Evolutionary conservation across 73 alveolate species (phyloP).

Genomic region (Tetrahymena borealis): DNA sequence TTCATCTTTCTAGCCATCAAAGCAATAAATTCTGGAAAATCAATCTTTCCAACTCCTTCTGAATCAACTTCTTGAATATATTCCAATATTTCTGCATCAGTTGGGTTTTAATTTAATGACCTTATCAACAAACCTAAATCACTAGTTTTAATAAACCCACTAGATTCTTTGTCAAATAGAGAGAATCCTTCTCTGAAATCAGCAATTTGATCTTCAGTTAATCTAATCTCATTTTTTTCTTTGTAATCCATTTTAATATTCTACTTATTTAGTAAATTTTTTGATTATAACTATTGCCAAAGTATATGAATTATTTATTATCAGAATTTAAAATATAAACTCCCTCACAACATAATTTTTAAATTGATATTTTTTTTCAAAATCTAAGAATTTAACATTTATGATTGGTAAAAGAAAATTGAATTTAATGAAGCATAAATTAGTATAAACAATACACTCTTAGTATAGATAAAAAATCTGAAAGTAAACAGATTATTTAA

Average conservation of each 20-base stretch:
- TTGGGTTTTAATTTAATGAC: conserved; percentile 30
- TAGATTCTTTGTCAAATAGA: conserved; percentile 82
- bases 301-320: not conserved
- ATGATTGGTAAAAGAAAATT: no score
- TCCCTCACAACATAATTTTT: no score
- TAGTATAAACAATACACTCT: no score
- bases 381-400: no score
- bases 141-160: conserved; percentile 70
- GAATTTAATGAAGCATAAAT: no score
- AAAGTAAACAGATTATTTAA: no score
- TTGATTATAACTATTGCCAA: not conserved
- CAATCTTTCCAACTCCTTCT: conserved; percentile 27
- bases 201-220: conserved; percentile 75
- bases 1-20: conserved; percentile 35
- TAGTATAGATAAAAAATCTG: no score
- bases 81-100: conserved; percentile 24
- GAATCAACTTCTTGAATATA: conserved; percentile 18
- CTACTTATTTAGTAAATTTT: no score
- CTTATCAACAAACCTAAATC: conserved; percentile 81
- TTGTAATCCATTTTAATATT: not conserved
- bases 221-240: conserved; percentile 9
- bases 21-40: conserved; percentile 23
- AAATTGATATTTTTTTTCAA: no score
- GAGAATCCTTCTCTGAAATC: conserved; percentile 87
- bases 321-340: no score